These are phyloP conservation scores for Salix koriyanagi DNA, from an alignment of 345 rosid species.

Conservation along the genomic window DNA sequence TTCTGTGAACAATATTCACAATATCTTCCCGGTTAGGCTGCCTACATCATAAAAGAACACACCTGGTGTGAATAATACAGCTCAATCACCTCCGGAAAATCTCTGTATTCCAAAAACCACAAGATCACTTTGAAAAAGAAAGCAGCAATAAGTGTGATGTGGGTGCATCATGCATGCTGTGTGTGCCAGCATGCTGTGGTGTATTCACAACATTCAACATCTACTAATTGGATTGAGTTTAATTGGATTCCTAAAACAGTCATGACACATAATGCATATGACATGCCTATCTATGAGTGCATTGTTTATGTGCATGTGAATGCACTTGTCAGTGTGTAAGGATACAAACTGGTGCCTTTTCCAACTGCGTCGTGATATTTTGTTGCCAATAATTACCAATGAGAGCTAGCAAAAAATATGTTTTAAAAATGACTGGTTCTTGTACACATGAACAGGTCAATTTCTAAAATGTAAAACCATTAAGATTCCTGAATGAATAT, in stretches of 20 bases:
- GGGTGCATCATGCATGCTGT: background rate
- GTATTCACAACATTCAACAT: background rate
- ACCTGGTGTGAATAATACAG: constrained; percentile 14
- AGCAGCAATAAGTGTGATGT: background rate
- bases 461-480: background rate
- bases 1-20: constrained; percentile 76
- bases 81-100: background rate
- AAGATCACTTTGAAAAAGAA: background rate
- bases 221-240: background rate
- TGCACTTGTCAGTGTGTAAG: background rate
- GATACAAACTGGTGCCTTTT: too few relatives aligned
- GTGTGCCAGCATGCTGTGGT: background rate
- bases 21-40: constrained; percentile 88
- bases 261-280: background rate
- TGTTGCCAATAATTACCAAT: background rate
- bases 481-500: constrained; percentile 3
- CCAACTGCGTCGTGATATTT: background rate
- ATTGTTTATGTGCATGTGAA: background rate
- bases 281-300: background rate
- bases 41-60: constrained; percentile 43
- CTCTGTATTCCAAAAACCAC: background rate
- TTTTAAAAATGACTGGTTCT: background rate
- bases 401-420: background rate
- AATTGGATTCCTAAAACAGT: background rate
- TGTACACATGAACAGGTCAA: background rate